phyloP scores from a whole-genome alignment of 2,329 filamentous ascomycete species.

The Aschersonia sp. region DNA sequence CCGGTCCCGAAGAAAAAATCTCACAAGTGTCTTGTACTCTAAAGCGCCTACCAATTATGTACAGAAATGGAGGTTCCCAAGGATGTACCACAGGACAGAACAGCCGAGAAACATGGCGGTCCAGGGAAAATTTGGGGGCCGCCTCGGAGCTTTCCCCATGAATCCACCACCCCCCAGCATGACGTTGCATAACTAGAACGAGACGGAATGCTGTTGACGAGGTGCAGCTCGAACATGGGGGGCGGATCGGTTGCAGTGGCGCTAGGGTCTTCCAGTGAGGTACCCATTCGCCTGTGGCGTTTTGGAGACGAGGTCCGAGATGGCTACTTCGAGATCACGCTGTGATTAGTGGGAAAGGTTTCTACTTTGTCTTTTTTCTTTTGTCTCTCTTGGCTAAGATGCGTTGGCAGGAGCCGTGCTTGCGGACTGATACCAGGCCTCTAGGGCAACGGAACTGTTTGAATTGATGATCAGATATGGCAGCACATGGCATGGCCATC shows the following conservation, averaged over 20 bases:
- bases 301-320: neutral
- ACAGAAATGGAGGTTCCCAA: neutral
- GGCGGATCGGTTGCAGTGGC: neutral
- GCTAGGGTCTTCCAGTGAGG: neutral
- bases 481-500: slow-evolving; percentile 1
- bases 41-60: slow-evolving; percentile 7
- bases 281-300: neutral
- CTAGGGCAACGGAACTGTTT: neutral
- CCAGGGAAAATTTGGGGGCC: neutral
- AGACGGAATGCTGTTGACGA: slow-evolving; percentile 1
- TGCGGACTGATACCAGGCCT: neutral
- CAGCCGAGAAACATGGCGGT: neutral
- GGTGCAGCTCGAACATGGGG: slow-evolving; percentile 3
- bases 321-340: neutral
- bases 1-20: slow-evolving; percentile 66
- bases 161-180: neutral
- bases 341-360: neutral
- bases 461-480: slow-evolving; percentile 1
- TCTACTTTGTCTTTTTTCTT: neutral
- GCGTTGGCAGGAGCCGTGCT: neutral
- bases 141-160: too few relatives aligned
- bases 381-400: neutral
- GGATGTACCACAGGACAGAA: too few relatives aligned
- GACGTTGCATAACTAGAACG: slow-evolving; percentile 4
- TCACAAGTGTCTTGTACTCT: slow-evolving; percentile 58